phyloP scores from a whole-genome alignment of 257 asterid genomes.

The Scutellaria baicalensis region DNA sequence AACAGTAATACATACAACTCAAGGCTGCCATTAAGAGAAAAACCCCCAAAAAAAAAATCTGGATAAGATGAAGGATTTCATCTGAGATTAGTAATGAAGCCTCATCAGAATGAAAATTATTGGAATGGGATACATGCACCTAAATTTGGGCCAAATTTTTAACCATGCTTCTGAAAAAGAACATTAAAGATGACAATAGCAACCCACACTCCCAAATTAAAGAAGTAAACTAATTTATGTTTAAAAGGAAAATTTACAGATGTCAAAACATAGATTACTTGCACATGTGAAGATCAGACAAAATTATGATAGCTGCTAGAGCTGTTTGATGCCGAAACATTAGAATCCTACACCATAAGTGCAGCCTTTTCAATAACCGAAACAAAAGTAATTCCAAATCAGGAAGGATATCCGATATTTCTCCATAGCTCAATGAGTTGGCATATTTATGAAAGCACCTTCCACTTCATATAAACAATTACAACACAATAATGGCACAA shows the following conservation, averaged over 20 bases:
- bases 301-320: background rate
- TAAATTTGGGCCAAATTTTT: background rate
- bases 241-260: background rate
- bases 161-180: background rate
- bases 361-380: background rate
- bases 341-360: background rate
- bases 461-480: background rate
- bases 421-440: background rate
- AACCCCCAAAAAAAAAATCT: background rate
- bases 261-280: background rate
- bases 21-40: slow-evolving; percentile 4
- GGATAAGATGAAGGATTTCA: background rate
- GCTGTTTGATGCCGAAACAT: background rate
- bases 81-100: background rate
- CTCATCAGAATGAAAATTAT: background rate
- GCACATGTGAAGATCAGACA: background rate
- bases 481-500: background rate
- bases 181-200: background rate
- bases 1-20: slow-evolving; percentile 20
- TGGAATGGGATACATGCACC: slow-evolving; percentile 10
- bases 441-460: background rate
- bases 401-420: background rate
- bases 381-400: background rate
- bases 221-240: background rate
- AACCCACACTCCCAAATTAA: background rate